Base-by-base conservation (phyloP, 805 yeast genomes). In the Zygosaccharomyces bisporus region DNA sequence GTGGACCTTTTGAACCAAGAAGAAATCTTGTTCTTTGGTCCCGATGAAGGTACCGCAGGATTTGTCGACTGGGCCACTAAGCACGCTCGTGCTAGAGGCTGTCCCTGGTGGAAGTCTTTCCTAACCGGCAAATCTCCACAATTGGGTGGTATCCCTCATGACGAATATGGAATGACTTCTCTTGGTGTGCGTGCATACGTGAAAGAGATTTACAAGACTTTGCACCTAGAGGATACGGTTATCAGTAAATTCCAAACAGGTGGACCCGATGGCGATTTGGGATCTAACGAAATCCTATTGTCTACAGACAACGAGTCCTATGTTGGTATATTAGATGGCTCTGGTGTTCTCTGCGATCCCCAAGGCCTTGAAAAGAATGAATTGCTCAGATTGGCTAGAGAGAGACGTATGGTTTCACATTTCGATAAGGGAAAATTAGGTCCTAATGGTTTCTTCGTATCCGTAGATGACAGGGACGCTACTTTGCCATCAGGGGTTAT, bases 261-360 rank as follows among this genome's bases (percentile, higher is more conserved):
- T 69, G 99, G 99, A 36, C 98, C 98, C 52, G 97, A 93, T 67
- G 99, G 99, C 61, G 99, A 91, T 68, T 74, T 91, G 55, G 99
- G 99, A 23, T 86, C 95, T 19, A 93, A 91, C 66, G 99, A 91
- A 71, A 93, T 91, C 58, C 73, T 87, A 54, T 75, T 91, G 48
- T 88, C 97, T 1, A 74, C 83, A 41, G 61, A 64, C 18, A 78
- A 81, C 47, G 99, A 91, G 70, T 75, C 71, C 38, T 93, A 93
- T 62, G 83, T 89, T 53, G 95, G 87, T 43, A 68, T 91, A 39
- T 93, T 91, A 39, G 99, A 91, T 67, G 99, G 99, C 17, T 84
- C 95, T 4, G 99, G 99, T 65, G 96, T 89, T 14, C 69, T 93
- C 44, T 89, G 84, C 52, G 99, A 91, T 72, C 95, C 95, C 47